Conservation (phyloP, 2,329 filamentous ascomycete species). For the Xylariaceae sp. region DNA sequence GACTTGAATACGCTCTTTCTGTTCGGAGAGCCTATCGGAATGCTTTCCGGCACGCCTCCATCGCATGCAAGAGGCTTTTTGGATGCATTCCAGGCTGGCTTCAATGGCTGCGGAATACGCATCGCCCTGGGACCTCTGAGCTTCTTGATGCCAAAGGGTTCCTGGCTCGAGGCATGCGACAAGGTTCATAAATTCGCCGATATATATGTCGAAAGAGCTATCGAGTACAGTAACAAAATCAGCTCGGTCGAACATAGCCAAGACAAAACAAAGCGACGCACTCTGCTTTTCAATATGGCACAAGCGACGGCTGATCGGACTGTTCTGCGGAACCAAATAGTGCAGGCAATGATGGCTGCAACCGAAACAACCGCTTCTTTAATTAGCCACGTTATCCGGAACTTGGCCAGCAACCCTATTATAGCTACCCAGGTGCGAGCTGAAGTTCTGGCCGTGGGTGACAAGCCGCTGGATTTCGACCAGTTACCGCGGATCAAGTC, state of each 20-base stretch:
- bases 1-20: slow-evolving; percentile 29
- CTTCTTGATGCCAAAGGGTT: slow-evolving; percentile 27
- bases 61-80: slow-evolving; percentile 24
- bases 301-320: slow-evolving; percentile 25
- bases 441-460: slow-evolving; percentile 24
- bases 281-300: slow-evolving; percentile 27
- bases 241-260: slow-evolving; percentile 18
- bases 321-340: slow-evolving; percentile 24
- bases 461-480: slow-evolving; percentile 27
- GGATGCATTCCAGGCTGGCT: slow-evolving; percentile 28
- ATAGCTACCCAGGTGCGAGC: slow-evolving; percentile 23
- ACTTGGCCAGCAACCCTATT: slow-evolving; percentile 24
- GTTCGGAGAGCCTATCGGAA: slow-evolving; percentile 28
- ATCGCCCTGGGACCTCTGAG: slow-evolving; percentile 29
- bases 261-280: slow-evolving; percentile 23
- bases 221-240: slow-evolving; percentile 24
- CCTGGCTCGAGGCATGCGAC: slow-evolving; percentile 28
- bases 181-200: slow-evolving; percentile 29
- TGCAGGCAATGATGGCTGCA: slow-evolving; percentile 28
- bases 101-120: slow-evolving; percentile 29
- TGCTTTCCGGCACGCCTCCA: slow-evolving; percentile 27
- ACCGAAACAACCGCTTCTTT: slow-evolving; percentile 27
- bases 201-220: slow-evolving; percentile 27
- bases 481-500: slow-evolving; percentile 25
- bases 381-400: slow-evolving; percentile 28